phyloP scores from a whole-genome alignment of 2,329 filamentous ascomycete genomes.

The Teratosphaeria zuluensis region DNA sequence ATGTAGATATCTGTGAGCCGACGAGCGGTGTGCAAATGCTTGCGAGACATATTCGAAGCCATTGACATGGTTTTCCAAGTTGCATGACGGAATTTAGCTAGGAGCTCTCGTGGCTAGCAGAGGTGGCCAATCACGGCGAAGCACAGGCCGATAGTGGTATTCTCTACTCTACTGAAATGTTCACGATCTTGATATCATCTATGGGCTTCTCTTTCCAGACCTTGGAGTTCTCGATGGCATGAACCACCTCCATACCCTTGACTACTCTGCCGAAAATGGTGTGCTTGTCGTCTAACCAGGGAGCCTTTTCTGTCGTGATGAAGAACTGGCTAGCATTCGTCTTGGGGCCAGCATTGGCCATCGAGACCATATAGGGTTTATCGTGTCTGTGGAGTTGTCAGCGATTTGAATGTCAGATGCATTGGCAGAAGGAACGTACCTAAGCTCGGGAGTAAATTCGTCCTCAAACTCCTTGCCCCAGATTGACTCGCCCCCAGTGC shows the following conservation, averaged over 20 bases:
- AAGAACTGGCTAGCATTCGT: constrained; percentile 98
- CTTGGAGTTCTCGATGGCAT: constrained; percentile 86
- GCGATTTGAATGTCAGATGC: neutral
- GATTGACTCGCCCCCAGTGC: constrained; percentile 82
- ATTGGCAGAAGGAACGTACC: constrained; percentile 22
- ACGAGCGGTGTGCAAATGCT: neutral
- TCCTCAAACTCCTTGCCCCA: constrained; percentile 91
- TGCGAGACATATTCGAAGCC: neutral
- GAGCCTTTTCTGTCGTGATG: constrained; percentile 94
- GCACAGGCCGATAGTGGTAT: neutral
- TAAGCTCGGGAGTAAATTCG: constrained; percentile 72
- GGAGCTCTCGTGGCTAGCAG: neutral
- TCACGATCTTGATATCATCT: constrained; percentile 95
- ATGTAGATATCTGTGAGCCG: neutral
- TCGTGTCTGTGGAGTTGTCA: constrained; percentile 51
- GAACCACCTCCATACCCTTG: constrained; percentile 85
- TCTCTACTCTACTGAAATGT: constrained; percentile 44
- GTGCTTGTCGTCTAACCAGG: constrained; percentile 93
- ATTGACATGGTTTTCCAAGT: neutral
- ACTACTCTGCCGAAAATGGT: constrained; percentile 90
- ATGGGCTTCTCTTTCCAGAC: constrained; percentile 89
- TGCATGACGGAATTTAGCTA: neutral
- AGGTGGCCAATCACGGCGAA: neutral
- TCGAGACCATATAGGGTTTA: constrained; percentile 90
- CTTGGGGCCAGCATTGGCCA: constrained; percentile 94